Evolutionary conservation across 257 asterid species (phyloP).

Genomic region (Penstemon barbatus): DNA sequence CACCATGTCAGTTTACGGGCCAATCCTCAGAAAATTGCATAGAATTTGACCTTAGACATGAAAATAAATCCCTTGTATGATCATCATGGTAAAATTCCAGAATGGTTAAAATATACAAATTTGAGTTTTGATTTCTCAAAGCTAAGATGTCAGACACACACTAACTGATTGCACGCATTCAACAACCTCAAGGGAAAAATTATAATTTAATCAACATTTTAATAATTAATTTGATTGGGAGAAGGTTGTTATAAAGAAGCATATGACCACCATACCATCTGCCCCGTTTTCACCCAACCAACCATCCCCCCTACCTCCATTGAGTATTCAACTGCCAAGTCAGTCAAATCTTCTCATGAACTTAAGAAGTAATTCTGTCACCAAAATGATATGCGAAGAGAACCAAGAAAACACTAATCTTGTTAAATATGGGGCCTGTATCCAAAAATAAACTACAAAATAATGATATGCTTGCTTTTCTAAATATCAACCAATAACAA

Average conservation of each 20-base stretch:
- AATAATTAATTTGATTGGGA: background rate
- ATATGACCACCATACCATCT: conserved; percentile 69
- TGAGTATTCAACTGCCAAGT: conserved; percentile 87
- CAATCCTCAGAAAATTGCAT: conserved; percentile 8
- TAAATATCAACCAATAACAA: conserved; percentile 17
- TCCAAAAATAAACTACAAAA: conserved; percentile 16
- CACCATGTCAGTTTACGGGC: background rate
- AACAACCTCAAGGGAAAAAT: conserved; percentile 8
- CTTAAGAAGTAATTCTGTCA: conserved; percentile 34
- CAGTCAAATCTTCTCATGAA: conserved; percentile 93
- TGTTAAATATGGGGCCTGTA: background rate
- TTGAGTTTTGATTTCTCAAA: background rate
- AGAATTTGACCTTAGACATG: conserved; percentile 3
- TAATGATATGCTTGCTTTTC: background rate
- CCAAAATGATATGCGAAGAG: conserved; percentile 15
- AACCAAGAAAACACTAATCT: conserved; percentile 21
- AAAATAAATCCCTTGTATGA: background rate
- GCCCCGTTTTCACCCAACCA: conserved; percentile 98
- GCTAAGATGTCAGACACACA: background rate
- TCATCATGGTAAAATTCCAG: background rate
- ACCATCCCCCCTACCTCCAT: conserved; percentile 98
- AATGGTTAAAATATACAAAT: conserved; percentile 2
- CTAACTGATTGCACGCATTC: background rate
- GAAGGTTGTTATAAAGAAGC: conserved; percentile 19
- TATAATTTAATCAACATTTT: background rate